Base-by-base conservation (phyloP, 257 asterid genomes). In the Parsonsia alboflavescens region DNA sequence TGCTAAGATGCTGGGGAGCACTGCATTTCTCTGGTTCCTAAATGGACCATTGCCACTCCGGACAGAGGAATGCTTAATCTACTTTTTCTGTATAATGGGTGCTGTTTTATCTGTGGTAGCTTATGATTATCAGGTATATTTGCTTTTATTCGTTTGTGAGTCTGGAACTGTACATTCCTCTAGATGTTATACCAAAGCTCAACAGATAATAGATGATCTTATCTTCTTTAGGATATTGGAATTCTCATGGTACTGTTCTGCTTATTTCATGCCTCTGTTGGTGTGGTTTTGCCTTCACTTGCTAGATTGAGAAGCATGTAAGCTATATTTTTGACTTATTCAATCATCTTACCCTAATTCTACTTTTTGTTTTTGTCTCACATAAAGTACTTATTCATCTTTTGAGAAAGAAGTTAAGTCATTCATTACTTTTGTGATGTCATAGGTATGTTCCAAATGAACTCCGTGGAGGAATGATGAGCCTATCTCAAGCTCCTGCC, bases 301-400 rank as follows among this genome's bases (percentile, higher is more conserved):
- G 96, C 99, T 77, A 88, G 87, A 90, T 85, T 95, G 83, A 89
- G 99, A 88, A 87, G 94, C 81, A 89, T 85, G 99, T 90, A 90
- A 84, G 76, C 61, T n/a, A 24, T 42, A n/a, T 56, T 26, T 36
- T 16, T 42, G 53, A 69, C 66, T 41, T 48, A 7, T 54, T 46
- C 67, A 13, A 44, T 49, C 41, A n/a, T 71, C 17, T 21, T 70
- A 21, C 39, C 33, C 52, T 24, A 26, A n/a, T 36, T 71, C 46
- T 42, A 22, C 57, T 71, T 39, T 26, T 65, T 17, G 22, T 41
- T 13, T n/a, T 50, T 53, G 61, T 30, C 17, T 42, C 7, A 53
- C 33, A 36, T 62, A 44, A 54, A 54, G 10, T n/a, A 62, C 63
- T 33, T 42, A 42, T 42, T 21, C 36, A 57, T 74, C 72, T 53